These are phyloP conservation scores for Kwoniella shivajii DNA, from an alignment of 1,284 basidiomycete genomes.

Conservation along the genomic window DNA sequence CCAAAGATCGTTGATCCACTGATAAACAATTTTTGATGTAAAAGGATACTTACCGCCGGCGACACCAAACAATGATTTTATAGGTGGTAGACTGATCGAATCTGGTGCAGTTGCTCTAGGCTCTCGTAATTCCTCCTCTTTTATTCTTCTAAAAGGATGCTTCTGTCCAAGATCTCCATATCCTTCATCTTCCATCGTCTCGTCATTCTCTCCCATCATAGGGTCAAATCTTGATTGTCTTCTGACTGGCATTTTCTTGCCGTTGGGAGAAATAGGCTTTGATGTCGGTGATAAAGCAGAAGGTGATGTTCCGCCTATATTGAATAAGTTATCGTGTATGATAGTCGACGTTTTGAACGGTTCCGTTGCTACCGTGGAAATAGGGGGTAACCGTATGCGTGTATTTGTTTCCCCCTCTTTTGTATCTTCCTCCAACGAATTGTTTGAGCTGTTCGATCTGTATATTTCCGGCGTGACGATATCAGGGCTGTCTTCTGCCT, in stretches of 20 bases:
- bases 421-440: background rate
- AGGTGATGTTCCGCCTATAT: background rate
- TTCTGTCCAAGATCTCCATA: constrained; percentile 43
- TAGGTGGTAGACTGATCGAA: constrained; percentile 38
- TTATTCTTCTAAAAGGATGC: constrained; percentile 43
- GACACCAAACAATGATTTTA: constrained; percentile 36
- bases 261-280: background rate
- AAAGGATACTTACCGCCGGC: constrained; percentile 27
- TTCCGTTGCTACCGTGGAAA: background rate
- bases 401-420: background rate
- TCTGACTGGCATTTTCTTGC: constrained; percentile 6
- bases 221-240: constrained; percentile 45
- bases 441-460: background rate
- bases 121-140: constrained; percentile 30
- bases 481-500: constrained; percentile 1
- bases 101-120: constrained; percentile 6
- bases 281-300: constrained; percentile 1
- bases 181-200: constrained; percentile 32
- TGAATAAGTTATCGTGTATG: background rate
- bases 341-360: background rate
- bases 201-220: constrained; percentile 34
- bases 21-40: background rate
- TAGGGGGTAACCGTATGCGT: background rate
- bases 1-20: background rate
- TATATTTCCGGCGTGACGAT: background rate